Conservation (phyloP, 805 yeast species). For the Wickerhamiella domercqiae region DNA sequence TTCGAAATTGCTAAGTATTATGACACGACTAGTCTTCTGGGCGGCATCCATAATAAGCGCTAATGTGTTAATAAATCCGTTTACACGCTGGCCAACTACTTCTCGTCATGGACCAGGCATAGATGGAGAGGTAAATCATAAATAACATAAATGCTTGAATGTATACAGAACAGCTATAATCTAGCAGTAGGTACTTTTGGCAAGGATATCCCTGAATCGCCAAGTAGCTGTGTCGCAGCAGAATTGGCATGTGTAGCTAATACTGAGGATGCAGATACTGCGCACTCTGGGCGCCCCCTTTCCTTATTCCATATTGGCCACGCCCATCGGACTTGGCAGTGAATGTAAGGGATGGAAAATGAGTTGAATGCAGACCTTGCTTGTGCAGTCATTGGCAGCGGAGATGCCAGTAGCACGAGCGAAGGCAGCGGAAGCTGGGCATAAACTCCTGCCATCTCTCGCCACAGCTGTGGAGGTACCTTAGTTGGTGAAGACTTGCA, state of each 20-base stretch:
- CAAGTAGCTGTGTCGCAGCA: slow-evolving; percentile 3
- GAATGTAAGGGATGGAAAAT: slow-evolving; percentile 6
- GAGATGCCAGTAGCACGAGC: slow-evolving; percentile 7
- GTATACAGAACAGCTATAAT: too few species aligned
- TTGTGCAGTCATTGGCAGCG: slow-evolving; percentile 7
- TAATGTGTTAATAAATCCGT: too few species aligned
- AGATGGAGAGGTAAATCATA: too few species aligned
- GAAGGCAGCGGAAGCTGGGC: slow-evolving; percentile 1
- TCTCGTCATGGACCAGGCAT: too few species aligned
- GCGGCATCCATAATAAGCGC: too few species aligned
- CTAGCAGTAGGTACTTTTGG: too few species aligned
- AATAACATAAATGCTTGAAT: too few species aligned
- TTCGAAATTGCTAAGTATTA: too few species aligned
- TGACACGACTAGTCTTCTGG: too few species aligned
- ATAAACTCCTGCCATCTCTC: slow-evolving; percentile 8
- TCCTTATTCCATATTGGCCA: background rate
- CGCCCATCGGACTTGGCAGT: slow-evolving; percentile 3
- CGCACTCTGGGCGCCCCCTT: background rate
- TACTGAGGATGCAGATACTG: background rate
- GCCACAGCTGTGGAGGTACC: slow-evolving; percentile 7
- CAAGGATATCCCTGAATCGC: background rate
- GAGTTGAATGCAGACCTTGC: slow-evolving; percentile 3
- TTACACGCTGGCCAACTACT: too few species aligned
- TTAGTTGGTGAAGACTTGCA: slow-evolving; percentile 10
- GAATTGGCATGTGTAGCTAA: slow-evolving; percentile 1